Evolutionary conservation across 1,284 basidiomycete species (phyloP).

Genomic region (Tilletia walkeri): DNA sequence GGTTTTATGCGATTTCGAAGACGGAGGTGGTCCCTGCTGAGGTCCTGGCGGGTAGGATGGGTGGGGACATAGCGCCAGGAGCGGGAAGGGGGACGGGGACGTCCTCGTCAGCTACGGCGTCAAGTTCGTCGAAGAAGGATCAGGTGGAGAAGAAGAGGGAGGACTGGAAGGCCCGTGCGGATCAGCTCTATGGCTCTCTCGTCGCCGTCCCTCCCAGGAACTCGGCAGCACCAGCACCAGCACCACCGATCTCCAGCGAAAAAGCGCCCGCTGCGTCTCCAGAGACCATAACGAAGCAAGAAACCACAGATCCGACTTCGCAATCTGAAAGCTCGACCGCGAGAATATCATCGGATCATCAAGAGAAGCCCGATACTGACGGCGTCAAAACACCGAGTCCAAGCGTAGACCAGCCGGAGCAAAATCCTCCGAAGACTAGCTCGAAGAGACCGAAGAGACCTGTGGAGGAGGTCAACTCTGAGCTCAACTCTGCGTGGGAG

Average conservation of each 20-base stretch:
- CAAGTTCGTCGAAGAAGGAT: neutral
- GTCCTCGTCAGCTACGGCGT: neutral
- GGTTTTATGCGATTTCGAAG: neutral
- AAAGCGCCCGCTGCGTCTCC: neutral
- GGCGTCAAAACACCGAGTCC: too few relatives aligned
- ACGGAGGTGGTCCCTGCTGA: neutral
- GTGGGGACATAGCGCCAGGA: neutral
- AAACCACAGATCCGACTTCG: too few relatives aligned
- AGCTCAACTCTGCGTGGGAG: conserved; percentile 10
- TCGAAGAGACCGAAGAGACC: neutral
- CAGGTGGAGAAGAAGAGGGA: neutral
- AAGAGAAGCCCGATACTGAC: too few relatives aligned
- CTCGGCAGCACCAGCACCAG: neutral
- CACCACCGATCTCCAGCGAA: neutral
- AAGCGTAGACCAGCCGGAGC: too few relatives aligned
- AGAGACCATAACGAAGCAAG: too few relatives aligned
- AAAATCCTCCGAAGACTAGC: neutral
- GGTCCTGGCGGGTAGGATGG: neutral
- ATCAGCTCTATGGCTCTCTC: neutral
- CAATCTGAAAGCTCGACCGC: too few relatives aligned
- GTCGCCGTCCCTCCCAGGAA: neutral
- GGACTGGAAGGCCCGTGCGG: neutral
- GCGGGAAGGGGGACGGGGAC: neutral
- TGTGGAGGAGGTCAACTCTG: neutral
- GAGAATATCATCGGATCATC: too few relatives aligned